Percentiles rank a stretch among this genome's conserved stretches.
These are phyloP conservation scores for Fusarium musae DNA, from an alignment of 2,329 filamentous ascomycete species.

Conservation along the genomic window DNA sequence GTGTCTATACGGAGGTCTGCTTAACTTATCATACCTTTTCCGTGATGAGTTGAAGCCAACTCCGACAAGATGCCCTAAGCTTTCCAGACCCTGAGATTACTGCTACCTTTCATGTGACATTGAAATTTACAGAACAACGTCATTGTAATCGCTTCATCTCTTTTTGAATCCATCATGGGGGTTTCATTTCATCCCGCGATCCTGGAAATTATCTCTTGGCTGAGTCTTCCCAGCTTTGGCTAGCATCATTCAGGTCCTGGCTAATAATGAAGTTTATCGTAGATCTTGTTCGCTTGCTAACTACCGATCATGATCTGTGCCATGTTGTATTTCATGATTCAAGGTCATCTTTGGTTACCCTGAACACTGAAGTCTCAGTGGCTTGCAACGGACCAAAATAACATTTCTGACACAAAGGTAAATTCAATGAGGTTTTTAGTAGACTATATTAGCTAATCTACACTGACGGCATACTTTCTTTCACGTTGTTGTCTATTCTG, in stretches of 20 bases:
- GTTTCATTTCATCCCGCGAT: conserved; percentile 62
- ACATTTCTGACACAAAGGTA: not conserved
- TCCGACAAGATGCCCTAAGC: not conserved
- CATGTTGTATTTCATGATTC: conserved; percentile 59
- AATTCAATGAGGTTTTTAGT: not conserved
- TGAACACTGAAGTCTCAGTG: conserved; percentile 59
- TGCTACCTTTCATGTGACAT: not conserved
- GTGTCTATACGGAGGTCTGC: not conserved
- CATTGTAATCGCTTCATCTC: conserved; percentile 58
- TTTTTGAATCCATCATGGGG: conserved; percentile 63
- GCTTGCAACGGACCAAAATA: not conserved
- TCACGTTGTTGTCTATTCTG: too few relatives aligned
- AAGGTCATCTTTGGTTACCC: conserved; percentile 66
- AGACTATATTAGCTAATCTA: too few relatives aligned
- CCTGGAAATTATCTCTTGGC: conserved; percentile 64
- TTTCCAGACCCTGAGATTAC: not conserved
- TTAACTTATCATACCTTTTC: not conserved
- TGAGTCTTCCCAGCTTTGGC: conserved; percentile 70
- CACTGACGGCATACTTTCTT: too few relatives aligned
- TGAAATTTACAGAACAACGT: conserved; percentile 58
- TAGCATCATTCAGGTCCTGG: conserved; percentile 61
- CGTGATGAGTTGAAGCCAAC: not conserved
- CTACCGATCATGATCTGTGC: conserved; percentile 68
- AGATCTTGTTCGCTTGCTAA: conserved; percentile 61
- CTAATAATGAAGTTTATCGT: conserved; percentile 64